A percentile compares a stretch with the other conserved stretches of the same genome.
Conservation (phyloP, 2,329 filamentous ascomycete genomes). For the Teratosphaeria viscida region DNA sequence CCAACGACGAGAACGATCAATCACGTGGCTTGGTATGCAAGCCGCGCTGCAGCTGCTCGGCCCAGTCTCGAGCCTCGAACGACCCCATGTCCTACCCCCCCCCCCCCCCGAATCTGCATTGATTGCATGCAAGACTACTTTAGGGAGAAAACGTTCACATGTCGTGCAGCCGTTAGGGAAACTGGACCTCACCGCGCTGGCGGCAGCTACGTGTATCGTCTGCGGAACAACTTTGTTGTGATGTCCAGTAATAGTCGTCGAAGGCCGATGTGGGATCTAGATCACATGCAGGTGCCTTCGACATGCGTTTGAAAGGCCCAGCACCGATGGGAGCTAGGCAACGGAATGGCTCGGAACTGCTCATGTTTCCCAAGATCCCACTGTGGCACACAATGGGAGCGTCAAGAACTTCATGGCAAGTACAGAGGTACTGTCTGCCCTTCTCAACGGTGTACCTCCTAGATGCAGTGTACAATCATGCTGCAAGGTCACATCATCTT, state of each 20-base stretch:
- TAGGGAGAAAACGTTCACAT: too few relatives aligned
- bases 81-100: background rate
- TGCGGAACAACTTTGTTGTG: too few relatives aligned
- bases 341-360: background rate
- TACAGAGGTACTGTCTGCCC: too few relatives aligned
- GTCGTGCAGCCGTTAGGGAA: background rate
- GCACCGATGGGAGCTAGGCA: background rate
- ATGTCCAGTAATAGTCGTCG: background rate
- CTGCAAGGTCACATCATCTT: background rate
- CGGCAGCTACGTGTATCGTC: background rate
- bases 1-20: background rate
- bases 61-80: background rate
- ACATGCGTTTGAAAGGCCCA: too few relatives aligned
- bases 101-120: background rate
- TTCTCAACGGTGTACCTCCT: too few relatives aligned
- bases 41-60: too few relatives aligned
- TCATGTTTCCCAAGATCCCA: background rate
- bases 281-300: background rate
- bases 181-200: background rate
- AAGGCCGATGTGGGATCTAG: background rate
- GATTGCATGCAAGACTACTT: background rate
- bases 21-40: background rate
- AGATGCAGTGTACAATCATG: too few relatives aligned
- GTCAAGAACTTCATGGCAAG: background rate
- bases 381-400: too few relatives aligned